Conservation (phyloP, 2,329 filamentous ascomycete genomes). For the Fusarium metavorans region DNA sequence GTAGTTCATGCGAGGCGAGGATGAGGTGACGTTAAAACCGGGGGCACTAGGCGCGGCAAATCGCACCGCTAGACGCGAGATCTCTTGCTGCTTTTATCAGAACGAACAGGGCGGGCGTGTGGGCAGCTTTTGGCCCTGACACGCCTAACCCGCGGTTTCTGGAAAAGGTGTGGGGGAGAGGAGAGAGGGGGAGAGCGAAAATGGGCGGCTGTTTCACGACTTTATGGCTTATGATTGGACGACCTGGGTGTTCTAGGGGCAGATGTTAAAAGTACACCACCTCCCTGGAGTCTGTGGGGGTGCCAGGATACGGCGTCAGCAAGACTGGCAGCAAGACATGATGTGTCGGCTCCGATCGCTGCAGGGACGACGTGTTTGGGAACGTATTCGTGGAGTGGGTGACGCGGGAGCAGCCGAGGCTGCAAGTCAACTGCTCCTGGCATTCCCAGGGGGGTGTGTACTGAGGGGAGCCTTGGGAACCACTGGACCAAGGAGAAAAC, state of each 20-base stretch:
- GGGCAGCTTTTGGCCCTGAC: constrained; percentile 41
- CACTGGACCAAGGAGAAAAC: constrained; percentile 31
- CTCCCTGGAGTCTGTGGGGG: constrained; percentile 46
- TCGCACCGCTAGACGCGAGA: constrained; percentile 52
- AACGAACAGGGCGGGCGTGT: constrained; percentile 41
- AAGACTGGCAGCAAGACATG: constrained; percentile 36
- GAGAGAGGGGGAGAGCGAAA: constrained; percentile 18
- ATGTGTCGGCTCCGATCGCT: constrained; percentile 38
- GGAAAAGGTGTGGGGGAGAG: constrained; percentile 42
- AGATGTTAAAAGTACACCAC: constrained; percentile 61
- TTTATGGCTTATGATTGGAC: constrained; percentile 68
- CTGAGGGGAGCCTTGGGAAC: constrained; percentile 32
- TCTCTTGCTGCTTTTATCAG: constrained; percentile 57
- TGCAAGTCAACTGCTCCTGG: constrained; percentile 33
- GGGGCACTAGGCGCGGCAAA: constrained; percentile 49
- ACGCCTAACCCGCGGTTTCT: constrained; percentile 44
- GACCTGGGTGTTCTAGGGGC: constrained; percentile 48
- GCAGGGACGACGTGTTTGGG: constrained; percentile 33
- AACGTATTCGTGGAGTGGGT: constrained; percentile 35
- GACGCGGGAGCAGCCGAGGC: constrained; percentile 45
- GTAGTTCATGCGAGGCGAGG: constrained; percentile 39
- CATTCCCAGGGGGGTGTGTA: constrained; percentile 37
- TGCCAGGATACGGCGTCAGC: constrained; percentile 38
- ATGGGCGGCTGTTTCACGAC: constrained; percentile 57
- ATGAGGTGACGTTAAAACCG: constrained; percentile 46